These are phyloP conservation scores for Mortierella sp. DNA, from an alignment of 371 early-diverging fungal species.

Conservation along the genomic window DNA sequence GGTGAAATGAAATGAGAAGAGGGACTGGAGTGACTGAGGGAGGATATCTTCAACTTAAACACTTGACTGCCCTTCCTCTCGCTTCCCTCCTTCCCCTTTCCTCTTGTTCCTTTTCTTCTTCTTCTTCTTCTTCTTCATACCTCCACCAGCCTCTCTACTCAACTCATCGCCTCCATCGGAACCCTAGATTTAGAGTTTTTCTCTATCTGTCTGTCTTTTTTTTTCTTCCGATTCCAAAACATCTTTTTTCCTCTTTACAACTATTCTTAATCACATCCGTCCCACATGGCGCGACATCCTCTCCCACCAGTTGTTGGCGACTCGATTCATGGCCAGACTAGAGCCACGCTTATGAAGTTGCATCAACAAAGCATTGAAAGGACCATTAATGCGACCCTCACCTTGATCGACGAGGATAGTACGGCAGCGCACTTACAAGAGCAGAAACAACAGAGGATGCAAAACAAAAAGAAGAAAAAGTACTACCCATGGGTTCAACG, in stretches of 20 bases:
- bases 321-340: conserved; percentile 50
- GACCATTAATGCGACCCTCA: conserved; percentile 44
- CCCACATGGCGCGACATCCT: conserved; percentile 48
- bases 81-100: too few relatives aligned
- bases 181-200: background rate
- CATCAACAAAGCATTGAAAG: conserved; percentile 48
- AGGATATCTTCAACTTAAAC: background rate
- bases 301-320: conserved; percentile 31
- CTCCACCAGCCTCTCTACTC: background rate
- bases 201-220: too few relatives aligned
- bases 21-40: background rate
- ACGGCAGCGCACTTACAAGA: conserved; percentile 1
- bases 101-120: background rate
- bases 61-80: background rate
- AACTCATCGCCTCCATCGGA: conserved; percentile 1
- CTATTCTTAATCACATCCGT: background rate
- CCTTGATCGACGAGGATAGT: conserved; percentile 31
- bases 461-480: conserved; percentile 57
- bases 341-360: conserved; percentile 33
- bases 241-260: background rate
- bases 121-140: background rate
- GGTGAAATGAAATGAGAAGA: background rate
- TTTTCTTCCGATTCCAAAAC: background rate
- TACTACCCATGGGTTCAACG: conserved; percentile 55
- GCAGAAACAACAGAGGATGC: conserved; percentile 25